Evolutionary conservation across 495 filamentous ascomycete genomes (phyloP).

Genomic region (Hypomontagnella submonticulosa): DNA sequence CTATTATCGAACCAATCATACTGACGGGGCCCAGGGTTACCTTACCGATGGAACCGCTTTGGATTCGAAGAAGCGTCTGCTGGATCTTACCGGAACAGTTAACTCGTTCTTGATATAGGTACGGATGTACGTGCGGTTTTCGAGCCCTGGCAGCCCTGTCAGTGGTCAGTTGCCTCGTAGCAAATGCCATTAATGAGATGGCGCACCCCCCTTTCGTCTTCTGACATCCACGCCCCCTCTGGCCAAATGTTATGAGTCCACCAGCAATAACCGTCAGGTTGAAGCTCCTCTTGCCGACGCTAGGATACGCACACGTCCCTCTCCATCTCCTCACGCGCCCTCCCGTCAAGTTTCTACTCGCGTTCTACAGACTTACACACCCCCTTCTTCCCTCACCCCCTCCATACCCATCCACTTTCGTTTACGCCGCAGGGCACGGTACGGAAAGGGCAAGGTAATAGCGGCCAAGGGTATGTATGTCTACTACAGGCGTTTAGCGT

Average conservation of each 20-base stretch:
- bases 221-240: conserved; percentile 25
- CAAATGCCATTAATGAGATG: conserved; percentile 39
- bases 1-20: conserved; percentile 42
- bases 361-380: conserved; percentile 34
- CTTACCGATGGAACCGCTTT: conserved; percentile 50
- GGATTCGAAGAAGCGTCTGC: conserved; percentile 48
- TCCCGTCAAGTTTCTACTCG: conserved; percentile 39
- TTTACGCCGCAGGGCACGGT: conserved; percentile 41
- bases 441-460: conserved; percentile 46
- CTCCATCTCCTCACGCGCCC: conserved; percentile 38
- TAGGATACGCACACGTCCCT: conserved; percentile 46
- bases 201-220: conserved; percentile 35
- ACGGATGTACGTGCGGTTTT: conserved; percentile 17
- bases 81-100: conserved; percentile 47
- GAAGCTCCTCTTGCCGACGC: conserved; percentile 33
- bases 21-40: conserved; percentile 43
- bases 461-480: conserved; percentile 44
- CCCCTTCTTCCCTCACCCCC: conserved; percentile 19
- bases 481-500: conserved; percentile 42
- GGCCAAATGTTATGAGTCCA: conserved; percentile 30
- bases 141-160: conserved; percentile 2
- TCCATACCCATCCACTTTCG: conserved; percentile 29
- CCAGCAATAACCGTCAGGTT: conserved; percentile 29
- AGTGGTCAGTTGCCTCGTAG: conserved; percentile 24
- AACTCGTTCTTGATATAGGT: conserved; percentile 36